Evolutionary conservation across 106 monocot species (phyloP).

Genomic region (Acorus gramineus): DNA sequence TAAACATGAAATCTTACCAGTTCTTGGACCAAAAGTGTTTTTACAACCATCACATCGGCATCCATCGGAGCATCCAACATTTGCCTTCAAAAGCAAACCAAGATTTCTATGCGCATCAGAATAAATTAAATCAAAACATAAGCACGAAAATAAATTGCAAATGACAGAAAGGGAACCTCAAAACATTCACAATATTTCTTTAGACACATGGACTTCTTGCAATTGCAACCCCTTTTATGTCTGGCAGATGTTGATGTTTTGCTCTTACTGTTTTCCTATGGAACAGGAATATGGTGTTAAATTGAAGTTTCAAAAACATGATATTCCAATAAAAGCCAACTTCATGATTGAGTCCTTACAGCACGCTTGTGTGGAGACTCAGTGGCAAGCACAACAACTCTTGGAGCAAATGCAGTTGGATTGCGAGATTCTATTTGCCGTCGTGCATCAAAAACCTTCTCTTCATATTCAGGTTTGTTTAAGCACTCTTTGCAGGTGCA

Average conservation of each 20-base stretch:
- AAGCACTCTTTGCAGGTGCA: slow-evolving; percentile 47
- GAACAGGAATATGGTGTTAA: slow-evolving; percentile 2
- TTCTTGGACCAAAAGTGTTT: slow-evolving; percentile 41
- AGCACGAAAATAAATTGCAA: background rate
- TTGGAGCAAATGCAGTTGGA: slow-evolving; percentile 67
- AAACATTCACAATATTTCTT: slow-evolving; percentile 57
- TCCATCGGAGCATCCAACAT: slow-evolving; percentile 50
- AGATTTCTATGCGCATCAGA: background rate
- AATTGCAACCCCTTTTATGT: slow-evolving; percentile 62
- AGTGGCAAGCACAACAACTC: slow-evolving; percentile 29
- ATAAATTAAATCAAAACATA: background rate
- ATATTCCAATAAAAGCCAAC: background rate
- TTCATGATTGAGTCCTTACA: slow-evolving; percentile 19
- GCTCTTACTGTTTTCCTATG: slow-evolving; percentile 23
- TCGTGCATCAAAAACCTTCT: slow-evolving; percentile 22
- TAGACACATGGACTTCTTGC: slow-evolving; percentile 47
- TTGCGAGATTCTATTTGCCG: slow-evolving; percentile 47
- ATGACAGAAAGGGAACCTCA: slow-evolving; percentile 22
- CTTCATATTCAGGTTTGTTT: slow-evolving; percentile 34
- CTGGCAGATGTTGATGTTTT: slow-evolving; percentile 34
- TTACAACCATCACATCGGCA: slow-evolving; percentile 54
- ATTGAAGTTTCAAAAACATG: slow-evolving; percentile 1
- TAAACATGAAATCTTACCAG: slow-evolving; percentile 3
- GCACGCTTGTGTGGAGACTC: slow-evolving; percentile 13
- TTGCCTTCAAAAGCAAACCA: slow-evolving; percentile 21